Base-by-base conservation (phyloP, 306 rosid genomes). In the Datisca glomerata region DNA sequence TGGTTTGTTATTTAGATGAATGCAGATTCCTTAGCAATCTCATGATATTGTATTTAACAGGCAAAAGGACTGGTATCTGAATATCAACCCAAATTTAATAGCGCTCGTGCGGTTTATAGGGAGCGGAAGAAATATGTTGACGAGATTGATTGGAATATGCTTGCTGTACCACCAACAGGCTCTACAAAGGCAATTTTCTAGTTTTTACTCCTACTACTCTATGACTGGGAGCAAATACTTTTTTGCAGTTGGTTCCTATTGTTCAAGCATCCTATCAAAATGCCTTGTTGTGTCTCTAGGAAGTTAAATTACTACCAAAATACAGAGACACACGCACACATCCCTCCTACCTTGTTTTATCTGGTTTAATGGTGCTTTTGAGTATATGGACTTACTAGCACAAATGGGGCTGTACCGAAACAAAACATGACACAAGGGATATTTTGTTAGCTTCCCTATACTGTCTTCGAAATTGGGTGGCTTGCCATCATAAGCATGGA, bases 41-140 rank as follows among this genome's bases (percentile, higher is more conserved):
- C n/a, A n/a, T n/a, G n/a, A n/a, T n/a, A n/a, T n/a, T n/a, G n/a
- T n/a, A n/a, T n/a, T n/a, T n/a, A n/a, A 37, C 81, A 87, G 97
- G 97, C 97, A 48, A 87, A 76, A 66, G 93, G 94, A 21, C 71
- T 87, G 68, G 45, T 87, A 40, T 83, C 97, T 43, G 97, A 87
- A 35, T 87, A 79, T 74, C 94, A 87, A 66, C 89, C 93, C 12
- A 83, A 83, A 51, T 87, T 74, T 61, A 83, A 68, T 32, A 79
- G 86, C 64, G 94, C 97, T 9, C 69, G 94, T 64, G 97, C 97
- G n/a, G 97, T 87, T 50, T 87, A 87, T 40, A 66, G 97, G 54
- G 97, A 87, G 78, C 57, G 83, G 57, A 87, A 87, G 73, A 87
- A 87, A 70, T 80, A 72, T 47, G 57, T 83, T 20, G 97, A 87